Evolutionary conservation across 1,139 yeast genomes (phyloP).

Genomic region (Suhomyces guaymorum): DNA sequence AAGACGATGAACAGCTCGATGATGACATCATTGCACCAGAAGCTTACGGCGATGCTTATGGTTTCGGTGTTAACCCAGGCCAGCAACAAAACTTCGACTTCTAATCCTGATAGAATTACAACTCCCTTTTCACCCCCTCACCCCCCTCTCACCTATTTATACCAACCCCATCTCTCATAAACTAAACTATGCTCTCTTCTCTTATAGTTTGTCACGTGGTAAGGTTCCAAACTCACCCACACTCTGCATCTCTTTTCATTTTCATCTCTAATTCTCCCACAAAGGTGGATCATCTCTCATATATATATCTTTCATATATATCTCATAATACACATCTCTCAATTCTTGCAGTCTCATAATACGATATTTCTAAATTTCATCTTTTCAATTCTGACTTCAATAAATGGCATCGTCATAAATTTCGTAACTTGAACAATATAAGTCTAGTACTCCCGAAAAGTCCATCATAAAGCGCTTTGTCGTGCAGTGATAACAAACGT

Average conservation of each 20-base stretch:
- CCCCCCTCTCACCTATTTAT: constrained; percentile 3
- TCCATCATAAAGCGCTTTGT: no score
- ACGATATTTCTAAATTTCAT: no score
- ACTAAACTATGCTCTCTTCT: constrained; percentile 8
- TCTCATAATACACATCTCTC: constrained; percentile 8
- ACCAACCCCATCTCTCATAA: constrained; percentile 6
- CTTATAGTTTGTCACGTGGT: constrained; percentile 6
- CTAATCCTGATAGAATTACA: constrained; percentile 18
- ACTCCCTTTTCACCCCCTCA: constrained; percentile 1
- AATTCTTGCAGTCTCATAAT: no score
- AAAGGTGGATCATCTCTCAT: constrained; percentile 5
- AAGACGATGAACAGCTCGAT: constrained; percentile 74
- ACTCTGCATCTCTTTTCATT: constrained; percentile 13
- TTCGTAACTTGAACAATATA: no score
- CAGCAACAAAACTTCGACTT: constrained; percentile 49
- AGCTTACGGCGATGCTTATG: constrained; percentile 80
- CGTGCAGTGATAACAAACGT: no score
- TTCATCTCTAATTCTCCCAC: constrained; percentile 9
- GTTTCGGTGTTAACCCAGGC: constrained; percentile 68
- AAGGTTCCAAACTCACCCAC: constrained; percentile 1
- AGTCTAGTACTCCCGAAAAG: no score
- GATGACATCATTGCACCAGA: constrained; percentile 82
- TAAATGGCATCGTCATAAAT: no score
- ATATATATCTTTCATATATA: constrained; percentile 1
- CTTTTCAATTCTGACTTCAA: no score